Conservation (phyloP, 768 basidiomycete genomes). For the Trametes gibbosa region DNA sequence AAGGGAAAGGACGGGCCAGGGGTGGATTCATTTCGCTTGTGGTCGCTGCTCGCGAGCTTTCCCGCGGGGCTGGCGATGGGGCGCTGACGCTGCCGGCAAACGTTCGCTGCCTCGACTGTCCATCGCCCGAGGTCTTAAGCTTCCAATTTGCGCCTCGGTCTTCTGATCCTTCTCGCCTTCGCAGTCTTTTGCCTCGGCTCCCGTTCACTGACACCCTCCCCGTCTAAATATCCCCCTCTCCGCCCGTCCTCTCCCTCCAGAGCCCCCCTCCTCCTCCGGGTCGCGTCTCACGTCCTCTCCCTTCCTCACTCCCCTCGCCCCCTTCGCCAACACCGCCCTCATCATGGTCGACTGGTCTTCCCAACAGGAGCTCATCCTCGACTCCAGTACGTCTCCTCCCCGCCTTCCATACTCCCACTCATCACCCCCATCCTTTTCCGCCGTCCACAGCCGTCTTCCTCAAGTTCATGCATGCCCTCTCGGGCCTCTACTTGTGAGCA, state of each 20-base stretch:
- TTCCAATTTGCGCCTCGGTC: constrained; percentile 4
- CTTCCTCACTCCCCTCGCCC: not conserved
- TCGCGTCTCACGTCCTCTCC: constrained; percentile 14
- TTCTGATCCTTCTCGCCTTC: constrained; percentile 10
- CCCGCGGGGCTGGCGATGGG: not conserved
- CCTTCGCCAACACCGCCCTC: not conserved
- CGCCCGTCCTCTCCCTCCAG: not conserved
- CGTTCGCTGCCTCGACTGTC: not conserved
- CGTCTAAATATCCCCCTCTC: constrained; percentile 15
- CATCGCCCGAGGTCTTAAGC: not conserved
- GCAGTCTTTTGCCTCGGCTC: constrained; percentile 3
- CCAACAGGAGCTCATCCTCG: constrained; percentile 32
- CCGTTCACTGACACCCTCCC: not conserved
- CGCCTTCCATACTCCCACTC: not conserved
- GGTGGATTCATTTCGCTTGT: not conserved
- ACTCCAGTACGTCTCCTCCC: constrained; percentile 32
- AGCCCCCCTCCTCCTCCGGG: constrained; percentile 10
- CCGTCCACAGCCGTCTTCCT: constrained; percentile 35
- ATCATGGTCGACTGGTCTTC: constrained; percentile 43
- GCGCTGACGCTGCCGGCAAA: not conserved
- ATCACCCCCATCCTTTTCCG: not conserved
- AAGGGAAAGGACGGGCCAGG: not conserved
- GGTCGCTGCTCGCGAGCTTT: not conserved
- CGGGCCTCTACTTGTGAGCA: constrained; percentile 42
- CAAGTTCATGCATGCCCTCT: constrained; percentile 40